Base-by-base conservation (phyloP, 805 yeast species). In the Ogataea henricii region DNA sequence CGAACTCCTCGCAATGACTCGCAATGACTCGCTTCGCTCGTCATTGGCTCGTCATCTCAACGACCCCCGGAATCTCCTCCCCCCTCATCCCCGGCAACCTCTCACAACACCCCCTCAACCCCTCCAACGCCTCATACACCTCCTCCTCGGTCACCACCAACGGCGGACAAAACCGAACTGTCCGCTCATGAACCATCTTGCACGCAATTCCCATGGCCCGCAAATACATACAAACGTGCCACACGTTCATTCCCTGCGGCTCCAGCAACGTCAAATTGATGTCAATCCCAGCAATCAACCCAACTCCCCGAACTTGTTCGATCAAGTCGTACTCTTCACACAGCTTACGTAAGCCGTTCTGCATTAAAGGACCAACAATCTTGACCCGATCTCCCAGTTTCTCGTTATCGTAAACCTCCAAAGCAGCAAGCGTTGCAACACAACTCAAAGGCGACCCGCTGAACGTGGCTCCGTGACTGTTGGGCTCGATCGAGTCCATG, bases 401-500 rank as follows among this genome's bases (percentile, higher is more conserved):
- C 39, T 61, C 66, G 3, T 57, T 62, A 14, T 54, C 61, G 40
- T 61, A 59, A 26, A 62, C 64, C 40, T 60, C 50, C 16, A 61
- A 45, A 6, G 64, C 63, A 1, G 64, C 62, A 7, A 60, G 34
- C 6, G 62, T 51, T 6, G 64, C 58, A 25, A 51, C 59, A 50
- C 66, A 62, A 7, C 56, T 53, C 25, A 62, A 51, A 35, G 66
- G 66, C 6, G 64, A 55, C 3, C 66, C 66, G 27, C 59, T 50
- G 46, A 56, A 62, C 2, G 66, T 62, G n/a, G 62, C 63, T 30
- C 66, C 65, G 46, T 61, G 66, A 6, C 59, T 36, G 43, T 55
- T 57, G 18, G 65, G 65, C 17, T 45, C 57, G 29, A 62, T 60
- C 10, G 62, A 54, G 43, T 56, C 51, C 59, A 60, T 54, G 25